phyloP scores from a whole-genome alignment of 2,329 filamentous ascomycete genomes.

The Ascochyta pisi region DNA sequence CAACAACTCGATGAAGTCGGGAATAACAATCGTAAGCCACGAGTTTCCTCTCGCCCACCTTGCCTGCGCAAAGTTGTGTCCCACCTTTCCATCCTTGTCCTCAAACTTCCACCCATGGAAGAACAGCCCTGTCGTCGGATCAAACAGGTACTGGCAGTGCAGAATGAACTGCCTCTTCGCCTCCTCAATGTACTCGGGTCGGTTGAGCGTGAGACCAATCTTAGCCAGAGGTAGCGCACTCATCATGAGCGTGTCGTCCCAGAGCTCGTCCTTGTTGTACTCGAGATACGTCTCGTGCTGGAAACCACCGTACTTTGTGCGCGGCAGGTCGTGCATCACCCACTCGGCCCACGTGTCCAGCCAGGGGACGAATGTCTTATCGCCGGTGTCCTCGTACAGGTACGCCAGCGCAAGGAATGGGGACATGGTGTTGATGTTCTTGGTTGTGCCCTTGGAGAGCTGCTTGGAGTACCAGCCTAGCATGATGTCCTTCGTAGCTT shows the following conservation, averaged over 20 bases:
- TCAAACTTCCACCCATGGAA: constrained; percentile 85
- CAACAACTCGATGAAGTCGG: constrained; percentile 78
- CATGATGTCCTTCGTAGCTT: constrained; percentile 68
- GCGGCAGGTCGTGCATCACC: constrained; percentile 77
- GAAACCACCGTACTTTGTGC: constrained; percentile 75
- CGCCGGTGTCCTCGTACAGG: constrained; percentile 76
- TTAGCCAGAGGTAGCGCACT: constrained; percentile 81
- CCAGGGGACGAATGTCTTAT: constrained; percentile 75
- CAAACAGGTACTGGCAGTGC: constrained; percentile 80
- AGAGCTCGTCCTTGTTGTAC: constrained; percentile 76
- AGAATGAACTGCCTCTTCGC: constrained; percentile 79
- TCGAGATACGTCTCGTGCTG: constrained; percentile 78
- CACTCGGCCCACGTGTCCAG: constrained; percentile 83
- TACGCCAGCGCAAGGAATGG: constrained; percentile 77
- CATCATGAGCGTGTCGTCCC: constrained; percentile 91
- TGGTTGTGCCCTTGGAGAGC: constrained; percentile 75
- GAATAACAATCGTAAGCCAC: constrained; percentile 84
- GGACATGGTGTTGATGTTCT: constrained; percentile 88
- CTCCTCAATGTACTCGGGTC: constrained; percentile 77
- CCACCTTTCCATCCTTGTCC: constrained; percentile 60
- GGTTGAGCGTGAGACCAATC: constrained; percentile 73
- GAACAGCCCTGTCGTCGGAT: constrained; percentile 73
- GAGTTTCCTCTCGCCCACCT: constrained; percentile 68
- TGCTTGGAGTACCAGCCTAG: constrained; percentile 75
- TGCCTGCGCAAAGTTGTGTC: constrained; percentile 64